Evolutionary conservation across 345 rosid genomes (phyloP), one percentile per base, ranked within the genome.

Genomic region (Alliaria petiolata): DNA sequence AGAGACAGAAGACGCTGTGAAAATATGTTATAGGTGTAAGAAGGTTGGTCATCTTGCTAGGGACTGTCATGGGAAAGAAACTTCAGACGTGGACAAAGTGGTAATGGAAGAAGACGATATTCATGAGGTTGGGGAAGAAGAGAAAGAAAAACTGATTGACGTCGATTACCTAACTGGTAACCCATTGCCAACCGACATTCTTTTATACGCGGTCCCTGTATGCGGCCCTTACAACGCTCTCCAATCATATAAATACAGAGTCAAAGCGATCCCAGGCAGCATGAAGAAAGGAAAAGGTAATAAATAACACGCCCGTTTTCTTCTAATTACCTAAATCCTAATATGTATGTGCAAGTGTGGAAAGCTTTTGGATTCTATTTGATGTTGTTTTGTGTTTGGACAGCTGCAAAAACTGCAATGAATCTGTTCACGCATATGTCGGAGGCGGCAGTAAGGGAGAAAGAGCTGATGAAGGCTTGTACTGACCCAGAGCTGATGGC

Each of bases 381-480:
- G 51, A 25, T 63, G 58, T 33, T 38, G 10, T 22, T 19, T 39
- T 40, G 34, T 64, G 65, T 70, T 31, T 70, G 62, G 42, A 5
- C 42, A 92, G 99, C 97, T 79, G 93, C 93, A 13, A 95, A 92
- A 81, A 88, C 87, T 38, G 96, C 96, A 4, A 86, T 87, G 96
- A 90, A 90, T 82, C 81, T 95, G 76, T 92, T 95, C 58, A 83
- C 87, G 79, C 99, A 95, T 75, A 87, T 84, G 89, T 57, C 83
- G 0, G 99, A 95, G 45, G 91, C 97, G 28, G 78, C 88, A 15
- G 79, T 33, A 10, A 88, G 98, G 64, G 98, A 95, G 87, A 92
- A 90, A 81, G 98, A 91, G 78, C 81, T 95, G 81, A 92, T 90
- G 93, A 95, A 95, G 72, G 98, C 93, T 2, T 95, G 97, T 70